These are phyloP conservation scores for Pseudognaphalium luteoalbum DNA, from an alignment of 129 eudicot species.

Conservation along the genomic window DNA sequence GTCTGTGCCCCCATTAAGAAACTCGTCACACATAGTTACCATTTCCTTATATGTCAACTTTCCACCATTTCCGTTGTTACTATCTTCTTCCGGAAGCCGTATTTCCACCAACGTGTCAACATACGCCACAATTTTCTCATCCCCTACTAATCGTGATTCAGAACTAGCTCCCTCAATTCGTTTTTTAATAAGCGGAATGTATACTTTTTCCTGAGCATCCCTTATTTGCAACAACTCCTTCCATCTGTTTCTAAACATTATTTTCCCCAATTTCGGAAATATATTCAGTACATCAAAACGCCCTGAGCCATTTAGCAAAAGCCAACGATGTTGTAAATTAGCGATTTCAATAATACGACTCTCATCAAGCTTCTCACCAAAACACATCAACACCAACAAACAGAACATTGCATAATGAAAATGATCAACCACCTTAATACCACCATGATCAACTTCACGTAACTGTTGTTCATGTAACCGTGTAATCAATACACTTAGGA, in stretches of 20 bases:
- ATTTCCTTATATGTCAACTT: constrained; percentile 45
- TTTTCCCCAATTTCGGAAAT: constrained; percentile 1
- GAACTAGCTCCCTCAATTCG: not conserved
- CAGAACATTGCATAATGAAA: constrained; percentile 9
- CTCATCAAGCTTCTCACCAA: constrained; percentile 13
- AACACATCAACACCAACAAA: constrained; percentile 17
- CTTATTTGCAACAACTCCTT: constrained; percentile 16
- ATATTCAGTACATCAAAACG: not conserved
- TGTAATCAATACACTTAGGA: not conserved
- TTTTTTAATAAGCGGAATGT: not conserved
- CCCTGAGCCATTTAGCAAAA: not conserved
- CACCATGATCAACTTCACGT: not conserved
- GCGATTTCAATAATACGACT: not conserved
- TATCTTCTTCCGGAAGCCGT: constrained; percentile 22
- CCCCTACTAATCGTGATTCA: not conserved
- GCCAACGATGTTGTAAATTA: not conserved
- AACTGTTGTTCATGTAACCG: not conserved
- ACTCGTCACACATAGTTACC: constrained; percentile 55
- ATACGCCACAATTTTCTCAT: constrained; percentile 15
- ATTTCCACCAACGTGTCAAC: constrained; percentile 27
- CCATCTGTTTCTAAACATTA: constrained; percentile 12
- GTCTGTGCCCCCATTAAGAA: constrained; percentile 42
- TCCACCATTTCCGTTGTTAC: constrained; percentile 4
- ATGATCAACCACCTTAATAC: constrained; percentile 10
- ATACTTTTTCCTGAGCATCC: not conserved